Conservation (phyloP, 1,139 yeast species). For the Candida sanyaensis region DNA sequence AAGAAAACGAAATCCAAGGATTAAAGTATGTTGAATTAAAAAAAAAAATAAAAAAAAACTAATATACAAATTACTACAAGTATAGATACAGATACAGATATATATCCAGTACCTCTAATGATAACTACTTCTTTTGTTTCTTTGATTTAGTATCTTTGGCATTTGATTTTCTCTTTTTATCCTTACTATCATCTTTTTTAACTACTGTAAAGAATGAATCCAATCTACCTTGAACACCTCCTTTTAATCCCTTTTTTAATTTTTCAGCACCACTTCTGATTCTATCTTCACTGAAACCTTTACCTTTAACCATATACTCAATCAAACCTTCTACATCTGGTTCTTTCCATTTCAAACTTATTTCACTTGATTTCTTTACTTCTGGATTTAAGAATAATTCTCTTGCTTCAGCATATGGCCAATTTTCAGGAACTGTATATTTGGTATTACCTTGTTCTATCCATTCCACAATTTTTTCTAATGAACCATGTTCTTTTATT, state of each 20-base stretch:
- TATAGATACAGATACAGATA: neutral
- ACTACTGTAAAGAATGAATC: constrained; percentile 87
- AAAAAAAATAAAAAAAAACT: neutral
- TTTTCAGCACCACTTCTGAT: constrained; percentile 86
- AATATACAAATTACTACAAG: neutral
- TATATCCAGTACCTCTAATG: neutral
- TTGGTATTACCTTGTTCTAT: constrained; percentile 62
- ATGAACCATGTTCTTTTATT: constrained; percentile 78
- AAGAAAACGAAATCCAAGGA: constrained; percentile 58
- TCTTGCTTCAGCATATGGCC: constrained; percentile 93
- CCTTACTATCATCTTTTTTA: constrained; percentile 46
- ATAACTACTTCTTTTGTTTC: constrained; percentile 16
- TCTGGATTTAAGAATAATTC: constrained; percentile 83
- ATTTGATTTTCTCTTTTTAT: constrained; percentile 27
- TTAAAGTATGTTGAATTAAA: constrained; percentile 3
- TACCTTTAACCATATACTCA: constrained; percentile 69
- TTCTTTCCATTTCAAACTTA: constrained; percentile 73
- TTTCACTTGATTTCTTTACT: constrained; percentile 58
- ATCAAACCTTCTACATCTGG: constrained; percentile 79
- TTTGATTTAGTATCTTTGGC: constrained; percentile 19
- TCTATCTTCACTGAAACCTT: constrained; percentile 92
- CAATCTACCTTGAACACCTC: constrained; percentile 87
- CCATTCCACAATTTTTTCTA: constrained; percentile 74
- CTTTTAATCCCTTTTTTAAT: constrained; percentile 77
- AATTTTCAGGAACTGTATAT: constrained; percentile 85